Percentiles rank a stretch among this genome's conserved stretches.
Conservation (phyloP, 2,329 filamentous ascomycete species). For the Ophiobolus disseminans region DNA sequence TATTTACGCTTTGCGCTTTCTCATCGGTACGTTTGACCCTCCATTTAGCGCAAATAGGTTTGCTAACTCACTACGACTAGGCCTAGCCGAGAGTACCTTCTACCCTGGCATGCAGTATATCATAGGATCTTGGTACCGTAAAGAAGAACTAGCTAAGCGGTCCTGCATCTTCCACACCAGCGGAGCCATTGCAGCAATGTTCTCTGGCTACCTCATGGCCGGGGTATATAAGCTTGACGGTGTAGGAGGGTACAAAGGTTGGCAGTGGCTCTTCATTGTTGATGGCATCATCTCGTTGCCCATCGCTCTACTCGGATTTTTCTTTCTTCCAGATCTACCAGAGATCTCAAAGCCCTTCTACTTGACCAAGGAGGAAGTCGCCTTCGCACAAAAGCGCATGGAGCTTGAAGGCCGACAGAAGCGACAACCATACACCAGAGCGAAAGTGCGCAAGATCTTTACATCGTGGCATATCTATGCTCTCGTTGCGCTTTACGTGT, state of each 20-base stretch:
- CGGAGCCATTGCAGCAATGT: slow-evolving; percentile 55
- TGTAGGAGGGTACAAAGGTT: slow-evolving; percentile 57
- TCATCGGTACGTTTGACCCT: slow-evolving; percentile 47
- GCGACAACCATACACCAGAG: slow-evolving; percentile 55
- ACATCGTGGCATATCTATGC: slow-evolving; percentile 70
- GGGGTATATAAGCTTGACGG: slow-evolving; percentile 60
- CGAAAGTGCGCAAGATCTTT: slow-evolving; percentile 67
- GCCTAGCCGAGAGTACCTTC: slow-evolving; percentile 58
- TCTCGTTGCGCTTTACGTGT: slow-evolving; percentile 64
- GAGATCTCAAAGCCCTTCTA: slow-evolving; percentile 60
- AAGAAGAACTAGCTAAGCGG: slow-evolving; percentile 60
- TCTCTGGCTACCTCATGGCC: slow-evolving; percentile 63
- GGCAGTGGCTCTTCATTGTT: slow-evolving; percentile 64
- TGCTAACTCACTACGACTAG: slow-evolving; percentile 17
- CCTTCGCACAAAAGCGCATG: slow-evolving; percentile 59
- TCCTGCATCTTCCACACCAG: slow-evolving; percentile 61
- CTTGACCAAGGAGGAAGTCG: slow-evolving; percentile 53
- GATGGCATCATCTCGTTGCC: slow-evolving; percentile 63
- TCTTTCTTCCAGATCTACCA: slow-evolving; percentile 59
- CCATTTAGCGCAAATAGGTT: background rate
- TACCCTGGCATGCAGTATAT: slow-evolving; percentile 62
- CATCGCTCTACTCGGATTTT: slow-evolving; percentile 59
- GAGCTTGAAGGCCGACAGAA: slow-evolving; percentile 56
- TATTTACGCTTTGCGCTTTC: slow-evolving; percentile 58
- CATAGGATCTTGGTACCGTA: slow-evolving; percentile 60